Conservation (phyloP, 148 eudicot species). For the Rheum nobile region DNA sequence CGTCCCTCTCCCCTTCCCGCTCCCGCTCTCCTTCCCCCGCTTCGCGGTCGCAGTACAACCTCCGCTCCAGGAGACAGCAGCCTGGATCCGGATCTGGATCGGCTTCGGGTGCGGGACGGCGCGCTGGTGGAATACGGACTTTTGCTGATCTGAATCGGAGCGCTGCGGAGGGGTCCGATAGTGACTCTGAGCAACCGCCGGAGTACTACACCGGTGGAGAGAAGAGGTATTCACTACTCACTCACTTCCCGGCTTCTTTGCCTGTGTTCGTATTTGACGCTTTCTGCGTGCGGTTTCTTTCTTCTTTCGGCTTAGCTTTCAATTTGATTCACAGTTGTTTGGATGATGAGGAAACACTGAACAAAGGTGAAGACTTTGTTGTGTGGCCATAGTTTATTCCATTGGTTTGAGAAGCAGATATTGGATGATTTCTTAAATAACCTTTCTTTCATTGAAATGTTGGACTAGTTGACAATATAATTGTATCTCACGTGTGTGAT, state of each 20-base stretch:
- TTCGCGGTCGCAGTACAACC: constrained; percentile 25
- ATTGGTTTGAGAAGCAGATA: neutral
- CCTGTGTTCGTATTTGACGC: neutral
- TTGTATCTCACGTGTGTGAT: too few relatives aligned
- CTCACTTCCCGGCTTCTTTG: neutral
- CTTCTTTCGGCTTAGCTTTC: neutral
- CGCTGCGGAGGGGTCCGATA: constrained; percentile 25
- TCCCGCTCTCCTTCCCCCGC: constrained; percentile 36
- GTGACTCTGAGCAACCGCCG: constrained; percentile 43
- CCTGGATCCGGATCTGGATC: constrained; percentile 6
- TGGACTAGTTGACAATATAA: neutral
- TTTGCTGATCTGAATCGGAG: constrained; percentile 43
- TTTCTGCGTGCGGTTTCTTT: neutral
- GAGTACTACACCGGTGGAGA: constrained; percentile 62
- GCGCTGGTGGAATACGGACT: constrained; percentile 34
- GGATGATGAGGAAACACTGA: neutral
- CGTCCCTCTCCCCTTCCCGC: constrained; percentile 28
- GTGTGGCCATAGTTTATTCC: neutral
- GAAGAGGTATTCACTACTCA: constrained; percentile 36
- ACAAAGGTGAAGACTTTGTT: neutral
- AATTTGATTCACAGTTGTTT: neutral
- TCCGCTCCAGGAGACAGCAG: constrained; percentile 23
- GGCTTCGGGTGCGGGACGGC: constrained; percentile 6
- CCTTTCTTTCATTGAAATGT: neutral
- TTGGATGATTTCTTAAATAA: neutral